These are phyloP conservation scores for Podaxis sp. DNA, from an alignment of 768 basidiomycete genomes.

Conservation along the genomic window DNA sequence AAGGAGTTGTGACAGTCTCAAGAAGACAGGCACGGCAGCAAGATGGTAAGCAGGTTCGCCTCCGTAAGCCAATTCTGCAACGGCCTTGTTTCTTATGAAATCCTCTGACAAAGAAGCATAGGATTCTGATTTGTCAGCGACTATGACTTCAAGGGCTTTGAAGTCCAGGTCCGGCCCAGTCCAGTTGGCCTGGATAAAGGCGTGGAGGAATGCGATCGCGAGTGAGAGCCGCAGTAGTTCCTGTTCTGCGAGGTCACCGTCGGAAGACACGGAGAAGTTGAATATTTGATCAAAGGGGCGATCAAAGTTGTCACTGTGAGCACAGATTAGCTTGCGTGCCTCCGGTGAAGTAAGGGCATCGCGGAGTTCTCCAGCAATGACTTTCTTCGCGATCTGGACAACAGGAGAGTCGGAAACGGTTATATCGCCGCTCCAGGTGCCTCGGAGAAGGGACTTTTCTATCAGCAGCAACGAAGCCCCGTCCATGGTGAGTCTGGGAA, in stretches of 20 bases:
- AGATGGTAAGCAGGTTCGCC: constrained; percentile 99
- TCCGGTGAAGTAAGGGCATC: constrained; percentile 45
- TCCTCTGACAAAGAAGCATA: constrained; percentile 38
- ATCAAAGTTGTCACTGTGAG: constrained; percentile 26
- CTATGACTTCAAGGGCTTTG: constrained; percentile 40
- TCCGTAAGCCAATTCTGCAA: constrained; percentile 73
- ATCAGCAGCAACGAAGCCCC: constrained; percentile 27
- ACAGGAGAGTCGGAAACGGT: constrained; percentile 21
- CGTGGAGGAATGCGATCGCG: constrained; percentile 80
- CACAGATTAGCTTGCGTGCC: constrained; percentile 39
- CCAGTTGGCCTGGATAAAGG: constrained; percentile 94
- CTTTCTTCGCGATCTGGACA: constrained; percentile 47
- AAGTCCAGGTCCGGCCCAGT: constrained; percentile 86
- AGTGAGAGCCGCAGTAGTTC: constrained; percentile 62
- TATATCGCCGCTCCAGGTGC: constrained; percentile 35
- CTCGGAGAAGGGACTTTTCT: constrained; percentile 58
- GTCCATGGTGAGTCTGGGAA: constrained; percentile 8
- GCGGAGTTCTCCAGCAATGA: constrained; percentile 59
- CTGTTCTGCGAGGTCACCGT: constrained; percentile 34
- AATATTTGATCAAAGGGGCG: constrained; percentile 38
- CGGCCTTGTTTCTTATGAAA: constrained; percentile 59
- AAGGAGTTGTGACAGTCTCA: constrained; percentile 74
- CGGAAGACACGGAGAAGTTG: constrained; percentile 19
- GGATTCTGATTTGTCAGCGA: constrained; percentile 23
- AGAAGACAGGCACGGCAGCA: constrained; percentile 60